These are phyloP conservation scores for Yarrowia alimentaria DNA, from an alignment of 805 yeast genomes.

Conservation along the genomic window DNA sequence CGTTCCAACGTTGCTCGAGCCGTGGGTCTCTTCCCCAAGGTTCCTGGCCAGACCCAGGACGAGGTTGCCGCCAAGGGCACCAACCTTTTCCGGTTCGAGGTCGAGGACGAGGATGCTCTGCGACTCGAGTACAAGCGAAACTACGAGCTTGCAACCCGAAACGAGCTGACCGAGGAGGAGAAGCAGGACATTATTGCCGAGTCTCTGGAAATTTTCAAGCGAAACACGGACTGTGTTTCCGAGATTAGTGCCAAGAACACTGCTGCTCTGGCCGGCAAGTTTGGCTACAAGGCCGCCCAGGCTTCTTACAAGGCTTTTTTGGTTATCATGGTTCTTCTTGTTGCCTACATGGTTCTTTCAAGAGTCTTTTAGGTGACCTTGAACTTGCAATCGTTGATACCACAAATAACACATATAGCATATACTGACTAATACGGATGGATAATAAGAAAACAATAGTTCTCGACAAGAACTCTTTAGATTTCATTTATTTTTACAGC, in stretches of 20 bases:
- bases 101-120: conserved; percentile 62
- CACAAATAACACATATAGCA: background rate
- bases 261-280: conserved; percentile 34
- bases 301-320: conserved; percentile 6
- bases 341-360: background rate
- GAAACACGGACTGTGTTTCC: conserved; percentile 57
- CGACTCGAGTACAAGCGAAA: conserved; percentile 68
- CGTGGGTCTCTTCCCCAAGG: conserved; percentile 71
- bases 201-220: conserved; percentile 60
- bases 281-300: conserved; percentile 30
- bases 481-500: too few species aligned
- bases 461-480: too few species aligned
- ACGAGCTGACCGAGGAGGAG: conserved; percentile 64
- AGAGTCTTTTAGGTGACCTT: too few species aligned
- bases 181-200: conserved; percentile 69
- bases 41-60: conserved; percentile 61
- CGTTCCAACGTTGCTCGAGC: conserved; percentile 64
- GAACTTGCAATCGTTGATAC: too few species aligned
- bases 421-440: conserved; percentile 2
- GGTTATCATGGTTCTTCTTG: background rate
- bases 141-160: conserved; percentile 74
- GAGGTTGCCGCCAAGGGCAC: conserved; percentile 64
- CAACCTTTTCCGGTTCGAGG: conserved; percentile 68
- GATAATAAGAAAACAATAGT: too few species aligned
- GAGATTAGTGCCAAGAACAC: conserved; percentile 70